Percentiles rank a stretch among this genome's conserved stretches.
These are phyloP conservation scores for Talaromyces verruculosus DNA, from an alignment of 2,329 filamentous ascomycete genomes.

Conservation along the genomic window DNA sequence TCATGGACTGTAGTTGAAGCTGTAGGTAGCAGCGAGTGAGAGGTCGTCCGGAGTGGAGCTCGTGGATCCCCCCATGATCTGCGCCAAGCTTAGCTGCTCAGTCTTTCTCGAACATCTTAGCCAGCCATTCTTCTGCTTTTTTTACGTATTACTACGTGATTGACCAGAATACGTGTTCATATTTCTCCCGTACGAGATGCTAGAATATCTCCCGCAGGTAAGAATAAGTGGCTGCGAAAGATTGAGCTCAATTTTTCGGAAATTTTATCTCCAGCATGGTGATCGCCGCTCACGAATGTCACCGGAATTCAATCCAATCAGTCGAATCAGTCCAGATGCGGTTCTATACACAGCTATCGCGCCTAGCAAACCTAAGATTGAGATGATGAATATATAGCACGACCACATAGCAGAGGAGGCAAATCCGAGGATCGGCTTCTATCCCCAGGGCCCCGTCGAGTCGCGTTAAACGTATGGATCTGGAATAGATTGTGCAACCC, in stretches of 20 bases:
- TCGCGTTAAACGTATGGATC: not conserved
- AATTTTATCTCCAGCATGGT: not conserved
- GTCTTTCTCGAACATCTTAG: not conserved
- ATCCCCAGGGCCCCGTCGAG: not conserved
- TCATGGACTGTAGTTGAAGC: not conserved
- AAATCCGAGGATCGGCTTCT: not conserved
- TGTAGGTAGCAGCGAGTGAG: not conserved
- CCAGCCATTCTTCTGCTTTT: not conserved
- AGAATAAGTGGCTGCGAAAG: not conserved
- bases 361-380: not conserved
- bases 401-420: not conserved
- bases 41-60: constrained; percentile 5
- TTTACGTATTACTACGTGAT: not conserved
- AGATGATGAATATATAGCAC: not conserved
- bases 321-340: not conserved
- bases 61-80: constrained; percentile 10
- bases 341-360: not conserved
- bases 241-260: not conserved
- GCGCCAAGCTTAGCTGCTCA: not conserved
- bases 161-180: not conserved
- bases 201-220: not conserved
- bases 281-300: not conserved
- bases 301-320: not conserved
- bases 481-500: not conserved
- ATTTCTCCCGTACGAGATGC: not conserved